Conservation (phyloP, 1,139 yeast species). For the Taphrina betulina region DNA sequence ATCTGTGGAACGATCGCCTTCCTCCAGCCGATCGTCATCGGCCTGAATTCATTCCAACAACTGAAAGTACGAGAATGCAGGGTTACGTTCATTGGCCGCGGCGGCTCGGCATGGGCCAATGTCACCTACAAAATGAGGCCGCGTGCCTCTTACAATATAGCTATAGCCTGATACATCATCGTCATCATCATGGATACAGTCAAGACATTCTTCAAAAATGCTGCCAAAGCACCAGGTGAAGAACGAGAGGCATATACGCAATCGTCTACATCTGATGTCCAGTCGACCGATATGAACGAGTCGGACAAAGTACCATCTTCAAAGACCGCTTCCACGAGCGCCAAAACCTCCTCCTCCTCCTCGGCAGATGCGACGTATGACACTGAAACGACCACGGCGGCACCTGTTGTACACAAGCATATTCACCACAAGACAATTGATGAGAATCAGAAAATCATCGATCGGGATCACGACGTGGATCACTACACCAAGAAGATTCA, state of each 20-base stretch:
- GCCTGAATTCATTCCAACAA: too few relatives aligned
- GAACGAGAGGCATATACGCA: slow-evolving; percentile 8
- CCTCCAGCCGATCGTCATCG: too few relatives aligned
- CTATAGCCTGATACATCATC: too few relatives aligned
- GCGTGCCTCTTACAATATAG: too few relatives aligned
- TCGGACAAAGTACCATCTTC: not conserved
- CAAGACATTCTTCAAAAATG: slow-evolving; percentile 19
- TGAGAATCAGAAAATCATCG: slow-evolving; percentile 12
- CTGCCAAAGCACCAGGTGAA: slow-evolving; percentile 2
- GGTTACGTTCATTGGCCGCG: too few relatives aligned
- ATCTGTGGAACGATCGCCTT: too few relatives aligned
- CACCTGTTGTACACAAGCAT: slow-evolving; percentile 9
- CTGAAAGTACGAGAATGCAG: too few relatives aligned
- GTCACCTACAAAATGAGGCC: too few relatives aligned
- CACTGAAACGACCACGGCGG: not conserved
- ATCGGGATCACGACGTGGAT: slow-evolving; percentile 16
- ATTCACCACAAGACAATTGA: slow-evolving; percentile 8
- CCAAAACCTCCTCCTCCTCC: not conserved
- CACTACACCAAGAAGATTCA: slow-evolving; percentile 23
- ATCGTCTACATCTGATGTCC: not conserved
- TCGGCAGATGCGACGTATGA: not conserved
- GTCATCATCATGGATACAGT: slow-evolving; percentile 9
- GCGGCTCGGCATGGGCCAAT: too few relatives aligned
- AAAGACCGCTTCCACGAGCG: not conserved
- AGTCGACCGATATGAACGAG: not conserved